A percentile compares a stretch with the other conserved stretches of the same genome.
These are phyloP conservation scores for Fonsecaea pedrosoi DNA, from an alignment of 2,329 filamentous ascomycete species.

Conservation along the genomic window DNA sequence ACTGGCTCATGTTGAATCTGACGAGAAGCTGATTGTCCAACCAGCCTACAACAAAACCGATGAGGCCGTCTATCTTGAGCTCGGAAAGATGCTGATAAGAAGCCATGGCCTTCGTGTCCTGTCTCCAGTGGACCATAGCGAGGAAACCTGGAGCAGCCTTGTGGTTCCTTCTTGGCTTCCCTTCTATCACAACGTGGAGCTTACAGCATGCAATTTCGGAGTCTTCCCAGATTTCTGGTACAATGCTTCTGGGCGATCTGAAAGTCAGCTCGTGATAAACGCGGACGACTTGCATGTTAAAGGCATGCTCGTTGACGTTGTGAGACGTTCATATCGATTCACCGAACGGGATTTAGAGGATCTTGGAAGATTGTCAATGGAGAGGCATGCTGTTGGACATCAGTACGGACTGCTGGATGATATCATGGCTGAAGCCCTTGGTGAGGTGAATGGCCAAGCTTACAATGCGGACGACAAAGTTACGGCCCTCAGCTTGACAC, in stretches of 20 bases:
- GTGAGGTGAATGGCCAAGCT: neutral
- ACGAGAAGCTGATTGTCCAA: neutral
- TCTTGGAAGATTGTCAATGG: neutral
- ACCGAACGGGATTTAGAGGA: neutral
- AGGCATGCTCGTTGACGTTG: slow-evolving; percentile 9
- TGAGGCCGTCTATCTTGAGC: slow-evolving; percentile 17
- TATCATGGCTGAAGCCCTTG: slow-evolving; percentile 4
- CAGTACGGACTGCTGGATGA: neutral
- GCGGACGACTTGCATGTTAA: slow-evolving; percentile 1
- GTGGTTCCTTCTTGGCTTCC: slow-evolving; percentile 21
- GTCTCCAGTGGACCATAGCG: slow-evolving; percentile 15
- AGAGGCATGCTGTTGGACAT: neutral
- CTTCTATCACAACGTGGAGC: slow-evolving; percentile 15
- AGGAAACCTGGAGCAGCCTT: slow-evolving; percentile 8
- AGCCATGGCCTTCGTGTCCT: slow-evolving; percentile 9
- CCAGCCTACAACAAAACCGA: slow-evolving; percentile 17
- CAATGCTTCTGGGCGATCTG: neutral
- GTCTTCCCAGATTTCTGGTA: slow-evolving; percentile 17
- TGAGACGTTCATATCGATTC: neutral
- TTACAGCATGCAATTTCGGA: slow-evolving; percentile 11
- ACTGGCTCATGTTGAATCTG: neutral
- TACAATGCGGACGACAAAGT: slow-evolving; percentile 4
- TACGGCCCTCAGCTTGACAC: slow-evolving; percentile 19
- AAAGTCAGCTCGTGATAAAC: neutral
- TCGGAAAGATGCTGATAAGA: slow-evolving; percentile 5